Evolutionary conservation across 2,329 filamentous ascomycete genomes (phyloP), one percentile per base, ranked within the genome.

Genomic region (Cercospora canescens): DNA sequence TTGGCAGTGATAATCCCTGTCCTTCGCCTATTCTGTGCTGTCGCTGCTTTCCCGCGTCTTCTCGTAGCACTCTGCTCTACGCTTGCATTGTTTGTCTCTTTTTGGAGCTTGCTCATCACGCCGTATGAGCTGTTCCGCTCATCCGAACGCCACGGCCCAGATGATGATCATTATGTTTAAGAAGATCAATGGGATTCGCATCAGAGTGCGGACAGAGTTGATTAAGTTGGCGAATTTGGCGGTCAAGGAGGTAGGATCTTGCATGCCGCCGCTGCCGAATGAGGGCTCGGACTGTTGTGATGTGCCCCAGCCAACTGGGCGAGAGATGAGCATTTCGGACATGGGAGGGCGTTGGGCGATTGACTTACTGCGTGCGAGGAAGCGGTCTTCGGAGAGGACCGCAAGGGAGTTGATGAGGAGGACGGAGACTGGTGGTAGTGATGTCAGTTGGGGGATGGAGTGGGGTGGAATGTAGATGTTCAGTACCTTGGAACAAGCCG

Each of bases 371-470:
- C 92, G 88, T 64, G 90, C 91, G 71, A 97, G 91, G 80, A 97
- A 97, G 69, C 93, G 91, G 81, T 97, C 93, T 87, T 97, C 94
- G 74, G 93, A 96, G 71, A 98, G 90, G 76, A 97, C 89, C 70
- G 94, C 93, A 77, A 98, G 90, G 71, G 93, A 92, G 81, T 99
- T 99, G 81, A 95, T 89, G 77, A 98, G 87, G 76, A 98, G 92
- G 78, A 96, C 85, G 73, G 88, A 86, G 72, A 94, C 91, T 93
- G 75, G 58, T 12, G 32, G 11, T 41, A n/a, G n/a, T n/a, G 34
- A 12, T 39, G 30, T 63, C 24, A 56, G 54, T 12, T 66, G 56
- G 62, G n/a, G 63, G 41, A 60, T 55, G 34, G 30, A 48, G 32
- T 59, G 16, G 67, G 24, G 30, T 45, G 30, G 7, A 30, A 32